These are phyloP conservation scores for Ascocoryne sarcoides DNA, from an alignment of 2,329 filamentous ascomycete genomes.

Conservation along the genomic window DNA sequence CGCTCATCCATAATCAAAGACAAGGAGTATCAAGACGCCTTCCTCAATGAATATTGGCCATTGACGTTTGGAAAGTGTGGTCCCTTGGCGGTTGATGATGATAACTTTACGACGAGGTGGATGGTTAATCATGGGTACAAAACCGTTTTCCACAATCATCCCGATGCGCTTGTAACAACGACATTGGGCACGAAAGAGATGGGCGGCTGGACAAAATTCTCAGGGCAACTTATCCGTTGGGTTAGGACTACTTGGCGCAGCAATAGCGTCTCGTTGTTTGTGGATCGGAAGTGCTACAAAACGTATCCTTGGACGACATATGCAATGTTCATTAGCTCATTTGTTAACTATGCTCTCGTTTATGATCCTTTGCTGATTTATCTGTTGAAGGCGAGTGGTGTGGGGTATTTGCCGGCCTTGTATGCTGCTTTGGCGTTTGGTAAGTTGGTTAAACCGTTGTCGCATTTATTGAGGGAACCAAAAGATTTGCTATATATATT, in stretches of 20 bases:
- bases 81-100: slow-evolving; percentile 47
- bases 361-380: slow-evolving; percentile 35
- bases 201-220: slow-evolving; percentile 34
- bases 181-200: slow-evolving; percentile 37
- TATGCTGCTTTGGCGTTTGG: slow-evolving; percentile 28
- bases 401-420: neutral
- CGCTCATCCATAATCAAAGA: slow-evolving; percentile 41
- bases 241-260: slow-evolving; percentile 48
- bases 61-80: slow-evolving; percentile 32
- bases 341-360: slow-evolving; percentile 47
- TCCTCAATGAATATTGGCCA: slow-evolving; percentile 40
- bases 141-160: slow-evolving; percentile 45
- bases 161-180: slow-evolving; percentile 41
- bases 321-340: slow-evolving; percentile 44
- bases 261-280: slow-evolving; percentile 41
- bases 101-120: slow-evolving; percentile 52
- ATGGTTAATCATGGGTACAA: slow-evolving; percentile 41
- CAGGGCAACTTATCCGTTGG: slow-evolving; percentile 47
- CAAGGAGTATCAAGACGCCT: slow-evolving; percentile 35
- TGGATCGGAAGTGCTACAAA: slow-evolving; percentile 31
- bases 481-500: slow-evolving; percentile 42
- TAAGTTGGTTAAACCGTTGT: slow-evolving; percentile 48
- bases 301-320: slow-evolving; percentile 44
- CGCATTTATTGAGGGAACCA: slow-evolving; percentile 43
- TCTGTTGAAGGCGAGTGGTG: slow-evolving; percentile 19